Percentiles rank a stretch among this genome's conserved stretches.
phyloP scores from a whole-genome alignment of 2,329 filamentous ascomycete species.

The Epichloe bromicola region DNA sequence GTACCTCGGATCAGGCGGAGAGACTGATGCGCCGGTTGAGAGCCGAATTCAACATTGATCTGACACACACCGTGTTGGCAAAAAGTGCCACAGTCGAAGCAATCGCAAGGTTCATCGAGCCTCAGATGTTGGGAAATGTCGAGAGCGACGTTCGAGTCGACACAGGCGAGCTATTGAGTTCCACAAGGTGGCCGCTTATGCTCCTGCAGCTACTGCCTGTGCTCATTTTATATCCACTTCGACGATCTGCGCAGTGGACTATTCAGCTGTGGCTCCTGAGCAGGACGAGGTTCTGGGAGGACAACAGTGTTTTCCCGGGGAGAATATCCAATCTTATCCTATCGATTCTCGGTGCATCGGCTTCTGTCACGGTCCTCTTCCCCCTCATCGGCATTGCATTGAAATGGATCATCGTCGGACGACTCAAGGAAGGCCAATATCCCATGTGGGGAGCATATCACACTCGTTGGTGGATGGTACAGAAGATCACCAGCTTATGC shows the following conservation, averaged over 20 bases:
- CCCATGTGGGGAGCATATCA: constrained; percentile 48
- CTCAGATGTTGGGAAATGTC: constrained; percentile 1
- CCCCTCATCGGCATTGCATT: constrained; percentile 34
- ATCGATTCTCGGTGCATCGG: constrained; percentile 28
- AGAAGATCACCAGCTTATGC: constrained; percentile 36
- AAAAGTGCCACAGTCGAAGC: constrained; percentile 29
- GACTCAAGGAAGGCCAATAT: constrained; percentile 37
- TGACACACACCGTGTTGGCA: constrained; percentile 39
- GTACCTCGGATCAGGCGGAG: constrained; percentile 34
- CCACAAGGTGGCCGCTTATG: constrained; percentile 35
- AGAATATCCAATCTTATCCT: constrained; percentile 35
- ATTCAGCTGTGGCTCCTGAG: constrained; percentile 35
- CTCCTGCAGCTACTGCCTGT: constrained; percentile 37
- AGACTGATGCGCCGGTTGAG: constrained; percentile 20
- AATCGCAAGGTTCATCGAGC: constrained; percentile 25
- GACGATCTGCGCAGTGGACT: constrained; percentile 37
- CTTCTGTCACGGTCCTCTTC: constrained; percentile 24
- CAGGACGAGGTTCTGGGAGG: constrained; percentile 25
- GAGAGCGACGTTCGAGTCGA: constrained; percentile 12
- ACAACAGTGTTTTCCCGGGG: constrained; percentile 25
- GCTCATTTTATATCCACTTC: constrained; percentile 34
- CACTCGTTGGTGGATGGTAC: constrained; percentile 44
- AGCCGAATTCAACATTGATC: constrained; percentile 31
- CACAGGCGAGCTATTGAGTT: constrained; percentile 31
- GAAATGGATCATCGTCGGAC: constrained; percentile 44